Conservation (phyloP, 352 stramenopile species). For the Phytophthora cactorum region DNA sequence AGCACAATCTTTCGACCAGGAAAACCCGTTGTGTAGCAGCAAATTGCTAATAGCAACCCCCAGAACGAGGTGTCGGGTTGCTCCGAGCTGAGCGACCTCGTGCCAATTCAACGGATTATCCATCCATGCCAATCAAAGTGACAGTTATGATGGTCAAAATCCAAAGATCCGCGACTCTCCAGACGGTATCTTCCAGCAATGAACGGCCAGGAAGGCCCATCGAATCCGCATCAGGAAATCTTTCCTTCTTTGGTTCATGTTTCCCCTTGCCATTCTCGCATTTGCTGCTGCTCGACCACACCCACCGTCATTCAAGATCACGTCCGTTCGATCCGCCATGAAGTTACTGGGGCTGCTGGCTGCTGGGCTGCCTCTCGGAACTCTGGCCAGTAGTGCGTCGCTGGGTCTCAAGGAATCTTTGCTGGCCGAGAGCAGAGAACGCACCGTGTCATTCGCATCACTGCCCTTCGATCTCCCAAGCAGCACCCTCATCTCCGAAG, state of each 20-base stretch:
- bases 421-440: conserved; percentile 20
- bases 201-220: conserved; percentile 1
- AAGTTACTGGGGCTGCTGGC: conserved; percentile 30
- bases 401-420: conserved; percentile 31
- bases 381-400: conserved; percentile 12
- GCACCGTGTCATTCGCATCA: conserved; percentile 28
- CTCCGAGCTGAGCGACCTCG: neutral
- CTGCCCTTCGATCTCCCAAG: conserved; percentile 28
- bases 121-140: conserved; percentile 15
- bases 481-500: conserved; percentile 26
- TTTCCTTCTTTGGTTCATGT: neutral
- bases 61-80: neutral
- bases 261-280: conserved; percentile 23
- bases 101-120: neutral
- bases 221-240: conserved; percentile 1
- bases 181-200: conserved; percentile 21
- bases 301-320: conserved; percentile 1
- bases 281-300: conserved; percentile 26
- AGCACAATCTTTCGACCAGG: too few species aligned
- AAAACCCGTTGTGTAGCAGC: too few species aligned
- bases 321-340: conserved; percentile 16
- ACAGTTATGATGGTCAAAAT: conserved; percentile 29
- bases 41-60: too few species aligned
- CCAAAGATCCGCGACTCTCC: conserved; percentile 29
- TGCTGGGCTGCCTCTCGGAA: conserved; percentile 17